Conservation (phyloP, 345 rosid genomes). For the Eucalyptus sp. region DNA sequence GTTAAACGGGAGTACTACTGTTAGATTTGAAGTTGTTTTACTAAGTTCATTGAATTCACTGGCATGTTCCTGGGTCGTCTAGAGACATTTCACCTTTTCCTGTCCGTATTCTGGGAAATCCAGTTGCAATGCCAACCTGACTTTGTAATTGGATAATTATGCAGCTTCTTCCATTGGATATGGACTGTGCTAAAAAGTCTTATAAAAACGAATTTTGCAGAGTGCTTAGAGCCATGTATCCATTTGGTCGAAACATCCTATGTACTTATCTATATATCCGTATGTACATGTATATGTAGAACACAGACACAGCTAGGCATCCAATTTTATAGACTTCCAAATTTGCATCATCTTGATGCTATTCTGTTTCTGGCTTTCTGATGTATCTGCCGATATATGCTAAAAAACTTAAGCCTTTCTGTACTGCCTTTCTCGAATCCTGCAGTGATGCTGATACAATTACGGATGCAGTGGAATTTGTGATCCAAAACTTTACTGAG, state of each 20-base stretch:
- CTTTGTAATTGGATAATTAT: neutral
- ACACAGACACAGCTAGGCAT: neutral
- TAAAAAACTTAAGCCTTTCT: neutral
- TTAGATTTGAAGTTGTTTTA: neutral
- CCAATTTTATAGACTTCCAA: neutral
- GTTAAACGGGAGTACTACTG: neutral
- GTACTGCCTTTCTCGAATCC: neutral
- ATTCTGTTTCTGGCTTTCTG: neutral
- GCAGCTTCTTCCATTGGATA: neutral
- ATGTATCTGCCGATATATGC: neutral
- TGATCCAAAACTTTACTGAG: slow-evolving; percentile 94
- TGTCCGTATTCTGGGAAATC: neutral
- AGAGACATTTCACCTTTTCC: neutral
- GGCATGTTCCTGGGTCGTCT: neutral
- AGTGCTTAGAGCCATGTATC: neutral
- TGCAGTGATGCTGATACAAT: slow-evolving; percentile 93
- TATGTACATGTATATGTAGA: neutral
- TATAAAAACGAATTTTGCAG: neutral
- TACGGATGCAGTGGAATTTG: slow-evolving; percentile 89
- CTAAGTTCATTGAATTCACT: neutral
- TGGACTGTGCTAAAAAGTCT: neutral
- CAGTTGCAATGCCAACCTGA: neutral
- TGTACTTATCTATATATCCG: neutral
- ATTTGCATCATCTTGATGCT: neutral
- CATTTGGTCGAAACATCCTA: neutral